These are phyloP conservation scores for Nothophytophthora sp. DNA, from an alignment of 352 stramenopile species.

Conservation along the genomic window DNA sequence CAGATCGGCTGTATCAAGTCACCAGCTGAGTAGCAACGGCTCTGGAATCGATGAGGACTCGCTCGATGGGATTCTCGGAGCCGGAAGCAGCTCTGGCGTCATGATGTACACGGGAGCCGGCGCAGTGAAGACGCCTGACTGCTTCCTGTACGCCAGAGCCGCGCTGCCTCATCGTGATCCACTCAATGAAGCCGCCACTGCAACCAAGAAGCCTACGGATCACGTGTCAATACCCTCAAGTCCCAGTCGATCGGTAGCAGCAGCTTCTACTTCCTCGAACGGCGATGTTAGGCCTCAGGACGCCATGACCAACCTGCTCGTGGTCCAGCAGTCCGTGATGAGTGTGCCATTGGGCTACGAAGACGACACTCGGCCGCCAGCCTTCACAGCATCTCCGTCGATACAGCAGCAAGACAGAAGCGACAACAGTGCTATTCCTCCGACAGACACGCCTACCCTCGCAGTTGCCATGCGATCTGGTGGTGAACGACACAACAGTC, in stretches of 20 bases:
- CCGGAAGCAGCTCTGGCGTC: slow-evolving; percentile 2
- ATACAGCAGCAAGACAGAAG: too few relatives aligned
- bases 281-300: background rate
- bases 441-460: too few relatives aligned
- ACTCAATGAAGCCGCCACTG: background rate
- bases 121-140: slow-evolving; percentile 24
- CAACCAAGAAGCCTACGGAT: slow-evolving; percentile 13
- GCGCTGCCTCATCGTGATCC: slow-evolving; percentile 28
- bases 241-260: slow-evolving; percentile 1
- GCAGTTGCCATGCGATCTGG: too few relatives aligned
- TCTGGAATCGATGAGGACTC: background rate
- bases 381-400: too few relatives aligned
- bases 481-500: background rate
- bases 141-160: slow-evolving; percentile 51
- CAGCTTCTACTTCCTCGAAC: background rate
- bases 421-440: too few relatives aligned
- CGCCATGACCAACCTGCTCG: slow-evolving; percentile 16
- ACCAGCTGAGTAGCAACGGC: background rate
- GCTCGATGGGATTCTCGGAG: slow-evolving; percentile 1
- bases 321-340: slow-evolving; percentile 32
- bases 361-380: slow-evolving; percentile 2
- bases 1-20: background rate
- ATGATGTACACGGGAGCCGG: slow-evolving; percentile 12
- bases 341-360: slow-evolving; percentile 24
- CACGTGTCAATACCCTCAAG: background rate